phyloP scores from a whole-genome alignment of 768 basidiomycete genomes.

The Lactarius sp. region DNA sequence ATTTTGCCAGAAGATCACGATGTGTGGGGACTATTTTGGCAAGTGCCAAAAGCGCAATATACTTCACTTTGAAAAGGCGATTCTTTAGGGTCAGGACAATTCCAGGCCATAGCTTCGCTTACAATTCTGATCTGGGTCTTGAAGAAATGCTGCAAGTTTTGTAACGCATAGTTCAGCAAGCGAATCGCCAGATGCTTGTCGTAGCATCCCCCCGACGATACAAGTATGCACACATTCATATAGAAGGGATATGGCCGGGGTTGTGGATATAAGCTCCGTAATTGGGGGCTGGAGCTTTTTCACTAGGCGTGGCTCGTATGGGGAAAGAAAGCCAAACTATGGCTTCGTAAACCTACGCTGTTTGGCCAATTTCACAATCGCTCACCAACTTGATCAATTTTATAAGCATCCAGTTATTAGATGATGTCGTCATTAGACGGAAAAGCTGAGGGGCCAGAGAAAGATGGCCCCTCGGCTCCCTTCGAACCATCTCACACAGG shows the following conservation, averaged over 20 bases:
- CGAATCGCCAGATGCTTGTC: constrained; percentile 66
- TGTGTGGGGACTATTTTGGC: constrained; percentile 93
- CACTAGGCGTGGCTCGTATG: constrained; percentile 88
- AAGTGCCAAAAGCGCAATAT: constrained; percentile 92
- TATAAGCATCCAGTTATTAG: constrained; percentile 99
- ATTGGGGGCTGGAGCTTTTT: constrained; percentile 93
- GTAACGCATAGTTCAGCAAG: constrained; percentile 87
- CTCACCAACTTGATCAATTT: constrained; percentile 94
- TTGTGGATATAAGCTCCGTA: constrained; percentile 92
- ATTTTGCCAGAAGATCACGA: constrained; percentile 82
- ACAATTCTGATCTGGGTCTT: constrained; percentile 96
- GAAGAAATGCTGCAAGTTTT: constrained; percentile 86
- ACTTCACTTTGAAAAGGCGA: constrained; percentile 66
- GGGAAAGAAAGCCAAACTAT: constrained; percentile 90
- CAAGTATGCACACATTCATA: constrained; percentile 99
- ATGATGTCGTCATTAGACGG: constrained; percentile 85
- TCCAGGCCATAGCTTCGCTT: constrained; percentile 34
- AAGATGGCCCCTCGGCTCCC: constrained; percentile 75
- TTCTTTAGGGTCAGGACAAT: constrained; percentile 1
- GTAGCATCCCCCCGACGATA: constrained; percentile 95
- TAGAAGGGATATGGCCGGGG: constrained; percentile 88
- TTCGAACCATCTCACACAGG: constrained; percentile 84
- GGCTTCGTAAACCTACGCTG: constrained; percentile 3
- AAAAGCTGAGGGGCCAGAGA: constrained; percentile 89
- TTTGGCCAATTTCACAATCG: constrained; percentile 7